Evolutionary conservation across 345 rosid species (phyloP), one percentile per base, ranked within the genome.

Genomic region (Hypericum perforatum): DNA sequence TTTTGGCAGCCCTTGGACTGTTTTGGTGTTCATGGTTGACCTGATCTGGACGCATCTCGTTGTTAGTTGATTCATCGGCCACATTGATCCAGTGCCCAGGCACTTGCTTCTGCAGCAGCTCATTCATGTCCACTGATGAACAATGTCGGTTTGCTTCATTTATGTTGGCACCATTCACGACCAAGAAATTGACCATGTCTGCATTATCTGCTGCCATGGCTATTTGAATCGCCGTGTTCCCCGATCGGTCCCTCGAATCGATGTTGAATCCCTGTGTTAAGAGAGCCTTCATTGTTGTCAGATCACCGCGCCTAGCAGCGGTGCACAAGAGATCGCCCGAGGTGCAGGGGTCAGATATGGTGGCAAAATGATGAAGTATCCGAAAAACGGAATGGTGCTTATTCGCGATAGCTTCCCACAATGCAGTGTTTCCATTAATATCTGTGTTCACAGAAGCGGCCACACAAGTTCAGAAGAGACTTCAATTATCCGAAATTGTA

Each of bases 251-350:
- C 62, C 74, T 68, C 5, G 94, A 65, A 44, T 86, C 78, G 0
- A 75, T 71, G 39, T 60, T 67, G 42, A 91, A 37, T 57, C 89
- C 94, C 0, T 78, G 77, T 56, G 69, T 78, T 63, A 82, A 11
- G 29, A 86, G 87, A 40, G 76, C 81, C 37, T 79, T 59, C 81
- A 84, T 74, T 22, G 76, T 79, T 7, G 32, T 39, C 9, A 79
- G 14, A n/a, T 86, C 77, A 14, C 84, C 86, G 52, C 82, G 63
- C 62, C 63, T 78, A 16, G 86, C 88, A 8, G 94, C 94, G 16
- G 76, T 78, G 74, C 97, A 84, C 51, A 89, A 48, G 57, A 89
- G 90, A 45, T 84, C 80, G 14, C 94, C 97, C 5, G 82, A 78
- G 8, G 81, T 66, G 49, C 70, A 69, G 0, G 76, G 84, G 37